phyloP scores from a whole-genome alignment of 305 asterid genomes.

The Fraxinus latifolia region DNA sequence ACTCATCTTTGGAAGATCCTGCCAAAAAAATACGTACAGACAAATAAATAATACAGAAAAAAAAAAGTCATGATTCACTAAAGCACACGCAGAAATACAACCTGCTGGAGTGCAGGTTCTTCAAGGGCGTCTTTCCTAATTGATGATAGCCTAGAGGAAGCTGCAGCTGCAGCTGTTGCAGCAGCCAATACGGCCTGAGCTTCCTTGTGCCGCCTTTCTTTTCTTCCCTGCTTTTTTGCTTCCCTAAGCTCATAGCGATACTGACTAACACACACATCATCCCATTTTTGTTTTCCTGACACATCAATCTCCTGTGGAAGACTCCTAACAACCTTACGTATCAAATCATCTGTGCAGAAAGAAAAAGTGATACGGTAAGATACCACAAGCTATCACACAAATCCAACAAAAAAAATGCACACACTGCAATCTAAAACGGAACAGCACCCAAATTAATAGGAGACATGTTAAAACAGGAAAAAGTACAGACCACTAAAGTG shows the following conservation, averaged over 20 bases:
- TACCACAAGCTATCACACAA: conserved; percentile 3
- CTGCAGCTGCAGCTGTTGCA: conserved; percentile 99
- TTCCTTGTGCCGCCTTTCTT: conserved; percentile 89
- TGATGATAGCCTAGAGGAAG: conserved; percentile 82
- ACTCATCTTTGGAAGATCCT: conserved; percentile 51
- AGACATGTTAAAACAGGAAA: conserved; percentile 21
- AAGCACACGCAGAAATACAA: conserved; percentile 25
- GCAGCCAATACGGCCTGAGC: conserved; percentile 98
- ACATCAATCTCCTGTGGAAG: conserved; percentile 71
- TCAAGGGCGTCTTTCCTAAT: conserved; percentile 75
- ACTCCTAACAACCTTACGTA: conserved; percentile 59
- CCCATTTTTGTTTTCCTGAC: conserved; percentile 74
- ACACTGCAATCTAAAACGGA: background rate
- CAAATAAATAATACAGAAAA: background rate
- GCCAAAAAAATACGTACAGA: conserved; percentile 12
- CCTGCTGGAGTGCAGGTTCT: conserved; percentile 65
- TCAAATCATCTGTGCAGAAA: conserved; percentile 63
- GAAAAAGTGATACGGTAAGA: conserved; percentile 17
- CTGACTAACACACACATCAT: conserved; percentile 72
- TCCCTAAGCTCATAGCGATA: conserved; percentile 78
- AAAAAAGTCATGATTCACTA: background rate
- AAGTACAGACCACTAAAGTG: conserved; percentile 56
- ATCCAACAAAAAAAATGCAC: conserved; percentile 12
- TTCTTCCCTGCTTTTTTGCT: conserved; percentile 88
- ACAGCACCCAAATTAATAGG: conserved; percentile 5